These are phyloP conservation scores for Wickerhamomyces mucosus DNA, from an alignment of 805 yeast genomes.

Conservation along the genomic window DNA sequence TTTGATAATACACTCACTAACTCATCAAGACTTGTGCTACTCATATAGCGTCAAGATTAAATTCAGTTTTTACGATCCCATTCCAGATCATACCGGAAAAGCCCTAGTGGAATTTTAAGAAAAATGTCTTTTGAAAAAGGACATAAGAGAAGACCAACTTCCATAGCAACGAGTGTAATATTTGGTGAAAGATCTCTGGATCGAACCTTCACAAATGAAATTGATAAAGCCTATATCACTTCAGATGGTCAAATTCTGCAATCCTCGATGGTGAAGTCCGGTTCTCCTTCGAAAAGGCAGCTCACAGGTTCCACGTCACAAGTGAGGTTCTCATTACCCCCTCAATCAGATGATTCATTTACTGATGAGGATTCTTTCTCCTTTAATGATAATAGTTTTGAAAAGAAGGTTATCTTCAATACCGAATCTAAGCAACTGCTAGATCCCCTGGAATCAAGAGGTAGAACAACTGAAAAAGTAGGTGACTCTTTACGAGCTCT, in stretches of 20 bases:
- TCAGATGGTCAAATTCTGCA: constrained; percentile 20
- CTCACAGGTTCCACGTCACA: constrained; percentile 19
- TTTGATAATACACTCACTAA: too few species aligned
- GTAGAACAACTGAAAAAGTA: too few species aligned
- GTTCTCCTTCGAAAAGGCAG: constrained; percentile 20
- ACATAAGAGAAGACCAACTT: constrained; percentile 20
- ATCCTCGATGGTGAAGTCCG: constrained; percentile 19
- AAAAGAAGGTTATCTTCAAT: constrained; percentile 7
- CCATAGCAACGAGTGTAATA: constrained; percentile 16
- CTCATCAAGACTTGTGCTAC: too few species aligned
- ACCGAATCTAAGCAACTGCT: constrained; percentile 5
- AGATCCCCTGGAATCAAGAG: constrained; percentile 6
- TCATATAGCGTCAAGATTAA: too few species aligned
- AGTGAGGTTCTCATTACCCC: constrained; percentile 20
- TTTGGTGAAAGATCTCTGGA: too few species aligned
- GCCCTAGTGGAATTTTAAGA: not conserved
- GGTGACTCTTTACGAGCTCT: constrained; percentile 15
- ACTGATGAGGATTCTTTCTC: too few species aligned
- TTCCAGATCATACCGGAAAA: too few species aligned
- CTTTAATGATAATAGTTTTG: constrained; percentile 4
- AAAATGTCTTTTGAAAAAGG: constrained; percentile 13
- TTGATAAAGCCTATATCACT: constrained; percentile 14
- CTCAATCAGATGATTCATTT: constrained; percentile 1
- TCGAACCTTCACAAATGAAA: too few species aligned
- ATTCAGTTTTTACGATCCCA: too few species aligned